Conservation (phyloP, 441 rosid genomes). For the Omphalea diandra region DNA sequence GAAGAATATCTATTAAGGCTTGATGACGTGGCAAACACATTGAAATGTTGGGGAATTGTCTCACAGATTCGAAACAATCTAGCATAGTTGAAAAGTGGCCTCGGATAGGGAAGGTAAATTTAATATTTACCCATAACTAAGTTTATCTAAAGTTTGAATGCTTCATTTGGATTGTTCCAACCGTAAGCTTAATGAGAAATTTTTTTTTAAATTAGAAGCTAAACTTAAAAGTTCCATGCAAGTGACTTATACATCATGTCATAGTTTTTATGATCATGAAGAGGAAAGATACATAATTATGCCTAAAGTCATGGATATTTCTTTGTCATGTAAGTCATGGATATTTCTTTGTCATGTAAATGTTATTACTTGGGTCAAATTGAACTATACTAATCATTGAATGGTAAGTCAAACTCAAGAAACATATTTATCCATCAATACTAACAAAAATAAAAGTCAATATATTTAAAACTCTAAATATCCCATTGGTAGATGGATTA, state of each 20-base stretch:
- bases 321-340: no score
- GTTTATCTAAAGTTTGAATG: not conserved
- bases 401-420: not conserved
- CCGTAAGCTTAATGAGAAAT: not conserved
- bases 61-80: conserved; percentile 86
- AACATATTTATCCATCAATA: not conserved
- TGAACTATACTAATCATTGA: not conserved
- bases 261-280: no score
- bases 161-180: conserved; percentile 1
- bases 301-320: no score
- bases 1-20: conserved; percentile 93
- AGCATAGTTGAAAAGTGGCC: conserved; percentile 80
- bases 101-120: conserved; percentile 80
- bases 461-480: no score
- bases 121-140: no score
- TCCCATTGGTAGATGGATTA: no score
- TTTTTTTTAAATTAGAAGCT: not conserved
- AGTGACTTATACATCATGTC: no score
- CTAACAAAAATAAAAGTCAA: not conserved
- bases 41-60: conserved; percentile 96
- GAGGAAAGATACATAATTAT: no score
- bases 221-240: not conserved
- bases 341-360: no score
- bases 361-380: not conserved
- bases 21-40: conserved; percentile 84